These are phyloP conservation scores for Hygrocybe coccinea DNA, from an alignment of 768 basidiomycete species.

Conservation along the genomic window DNA sequence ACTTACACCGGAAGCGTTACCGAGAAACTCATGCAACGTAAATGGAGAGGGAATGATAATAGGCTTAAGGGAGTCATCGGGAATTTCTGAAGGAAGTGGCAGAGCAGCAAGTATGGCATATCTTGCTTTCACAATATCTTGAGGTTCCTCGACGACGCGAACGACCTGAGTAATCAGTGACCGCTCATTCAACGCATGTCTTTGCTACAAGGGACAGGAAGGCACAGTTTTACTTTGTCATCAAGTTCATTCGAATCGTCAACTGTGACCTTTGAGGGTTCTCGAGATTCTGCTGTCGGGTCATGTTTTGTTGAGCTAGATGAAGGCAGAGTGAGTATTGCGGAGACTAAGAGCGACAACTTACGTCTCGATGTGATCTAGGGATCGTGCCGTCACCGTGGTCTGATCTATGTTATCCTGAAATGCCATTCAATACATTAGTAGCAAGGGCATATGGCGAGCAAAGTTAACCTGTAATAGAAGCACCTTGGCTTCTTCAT, in stretches of 20 bases:
- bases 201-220: not conserved
- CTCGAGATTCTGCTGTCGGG: not conserved
- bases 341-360: not conserved
- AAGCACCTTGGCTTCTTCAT: conserved; percentile 27
- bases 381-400: not conserved
- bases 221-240: not conserved
- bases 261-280: not conserved
- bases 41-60: conserved; percentile 60
- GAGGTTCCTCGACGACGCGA: conserved; percentile 29
- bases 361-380: not conserved
- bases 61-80: conserved; percentile 63
- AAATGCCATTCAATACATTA: not conserved
- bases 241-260: conserved; percentile 1
- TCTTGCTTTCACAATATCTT: conserved; percentile 48
- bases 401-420: not conserved
- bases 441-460: no score
- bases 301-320: conserved; percentile 4
- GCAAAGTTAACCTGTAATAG: conserved; percentile 28
- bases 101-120: conserved; percentile 53
- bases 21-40: conserved; percentile 66
- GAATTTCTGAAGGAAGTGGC: conserved; percentile 59
- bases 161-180: not conserved
- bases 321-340: not conserved
- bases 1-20: conserved; percentile 53
- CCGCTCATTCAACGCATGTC: no score